Evolutionary conservation across 805 yeast species (phyloP).

Genomic region (Starmerella khaoyaiensis): DNA sequence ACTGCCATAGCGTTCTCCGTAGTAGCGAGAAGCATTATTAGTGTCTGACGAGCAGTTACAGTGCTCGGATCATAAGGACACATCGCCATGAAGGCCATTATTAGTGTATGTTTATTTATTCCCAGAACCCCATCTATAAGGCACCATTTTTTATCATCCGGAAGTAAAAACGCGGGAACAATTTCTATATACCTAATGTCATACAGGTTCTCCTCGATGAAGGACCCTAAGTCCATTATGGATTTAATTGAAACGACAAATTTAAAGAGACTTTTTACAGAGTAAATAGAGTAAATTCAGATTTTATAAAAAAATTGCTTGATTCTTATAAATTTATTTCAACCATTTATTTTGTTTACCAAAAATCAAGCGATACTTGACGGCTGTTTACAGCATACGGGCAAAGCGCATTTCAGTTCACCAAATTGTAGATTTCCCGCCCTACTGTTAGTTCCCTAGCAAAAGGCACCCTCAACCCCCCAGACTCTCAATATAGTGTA

Average conservation of each 20-base stretch:
- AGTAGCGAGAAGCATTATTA: conserved; percentile 24
- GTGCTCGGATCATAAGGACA: background rate
- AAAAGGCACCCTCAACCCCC: too few relatives aligned
- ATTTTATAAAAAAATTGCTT: too few relatives aligned
- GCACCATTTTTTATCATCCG: conserved; percentile 6
- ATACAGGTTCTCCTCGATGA: conserved; percentile 2
- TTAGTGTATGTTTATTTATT: conserved; percentile 15
- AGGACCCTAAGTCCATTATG: conserved; percentile 13
- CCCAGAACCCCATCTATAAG: conserved; percentile 23
- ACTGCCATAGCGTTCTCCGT: conserved; percentile 25
- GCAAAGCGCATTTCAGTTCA: too few relatives aligned
- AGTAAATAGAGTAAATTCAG: background rate
- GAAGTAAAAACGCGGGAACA: conserved; percentile 14
- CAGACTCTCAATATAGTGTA: too few relatives aligned
- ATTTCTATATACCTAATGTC: conserved; percentile 8
- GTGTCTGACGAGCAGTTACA: conserved; percentile 9
- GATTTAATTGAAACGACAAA: too few relatives aligned
- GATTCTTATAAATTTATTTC: too few relatives aligned
- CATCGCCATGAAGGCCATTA: conserved; percentile 13
- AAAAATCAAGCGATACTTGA: too few relatives aligned
- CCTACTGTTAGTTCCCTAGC: too few relatives aligned
- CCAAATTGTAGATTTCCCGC: too few relatives aligned
- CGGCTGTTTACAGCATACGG: too few relatives aligned
- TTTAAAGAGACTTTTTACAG: background rate
- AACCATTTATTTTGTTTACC: too few relatives aligned